These are phyloP conservation scores for Myxozyma neotropica DNA, from an alignment of 805 yeast genomes.

Conservation along the genomic window DNA sequence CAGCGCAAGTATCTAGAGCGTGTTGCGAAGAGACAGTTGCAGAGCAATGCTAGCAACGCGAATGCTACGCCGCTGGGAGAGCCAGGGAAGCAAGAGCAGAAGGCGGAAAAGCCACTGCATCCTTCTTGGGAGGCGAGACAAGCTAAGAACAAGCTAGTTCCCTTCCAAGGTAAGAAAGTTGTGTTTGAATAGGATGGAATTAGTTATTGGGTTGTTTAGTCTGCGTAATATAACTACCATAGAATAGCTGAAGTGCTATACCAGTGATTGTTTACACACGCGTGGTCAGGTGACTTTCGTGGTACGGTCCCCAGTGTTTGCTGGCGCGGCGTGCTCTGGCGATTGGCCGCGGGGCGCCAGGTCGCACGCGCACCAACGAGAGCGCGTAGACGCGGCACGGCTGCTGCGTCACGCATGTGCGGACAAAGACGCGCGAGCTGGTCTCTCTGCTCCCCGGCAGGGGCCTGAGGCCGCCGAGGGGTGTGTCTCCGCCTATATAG, in stretches of 20 bases:
- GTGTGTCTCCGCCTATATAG: not conserved
- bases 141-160: conserved; percentile 57
- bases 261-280: not conserved
- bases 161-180: conserved; percentile 83
- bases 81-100: not conserved
- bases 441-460: not conserved
- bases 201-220: not conserved
- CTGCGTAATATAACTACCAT: not conserved
- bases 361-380: conserved; percentile 14
- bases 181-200: conserved; percentile 56
- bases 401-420: not conserved
- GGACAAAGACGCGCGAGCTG: too few species aligned
- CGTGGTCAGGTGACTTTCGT: conserved; percentile 1
- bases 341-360: conserved; percentile 3
- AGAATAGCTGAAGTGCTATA: not conserved
- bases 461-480: not conserved
- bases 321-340: conserved; percentile 1
- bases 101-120: conserved; percentile 57
- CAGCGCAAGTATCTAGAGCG: conserved; percentile 15
- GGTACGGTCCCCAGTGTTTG: not conserved
- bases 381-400: conserved; percentile 10
- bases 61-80: conserved; percentile 11
- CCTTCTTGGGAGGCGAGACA: conserved; percentile 98
- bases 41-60: conserved; percentile 12
- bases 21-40: conserved; percentile 4